A percentile compares a stretch with the other conserved stretches of the same genome.
Evolutionary conservation across 2,329 filamentous ascomycete species (phyloP).

Genomic region (Emydomyces testavorans): DNA sequence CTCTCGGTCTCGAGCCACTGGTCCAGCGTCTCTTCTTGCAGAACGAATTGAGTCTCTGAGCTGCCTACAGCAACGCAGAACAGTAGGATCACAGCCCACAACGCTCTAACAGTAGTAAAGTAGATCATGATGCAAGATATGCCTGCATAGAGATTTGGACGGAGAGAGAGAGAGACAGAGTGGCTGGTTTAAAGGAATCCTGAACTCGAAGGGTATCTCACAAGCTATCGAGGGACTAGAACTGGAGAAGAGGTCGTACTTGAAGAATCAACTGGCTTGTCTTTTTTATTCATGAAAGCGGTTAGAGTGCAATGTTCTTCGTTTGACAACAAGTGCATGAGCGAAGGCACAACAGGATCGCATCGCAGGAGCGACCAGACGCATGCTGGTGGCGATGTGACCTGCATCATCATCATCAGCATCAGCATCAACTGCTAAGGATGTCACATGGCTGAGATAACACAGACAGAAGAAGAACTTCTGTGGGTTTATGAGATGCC

Average conservation of each 20-base stretch:
- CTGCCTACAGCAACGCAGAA: not conserved
- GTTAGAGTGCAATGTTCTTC: not conserved
- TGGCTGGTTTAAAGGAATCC: no score
- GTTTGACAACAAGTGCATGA: not conserved
- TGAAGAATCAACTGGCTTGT: no score
- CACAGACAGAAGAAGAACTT: no score
- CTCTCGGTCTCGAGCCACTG: conserved; percentile 34
- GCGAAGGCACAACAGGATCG: not conserved
- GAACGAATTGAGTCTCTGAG: not conserved
- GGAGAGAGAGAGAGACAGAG: not conserved
- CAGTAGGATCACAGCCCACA: conserved; percentile 7
- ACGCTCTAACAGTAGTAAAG: not conserved
- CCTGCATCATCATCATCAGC: no score
- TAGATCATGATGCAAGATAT: not conserved
- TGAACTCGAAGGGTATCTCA: no score
- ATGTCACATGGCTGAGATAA: no score
- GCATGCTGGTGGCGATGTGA: no score
- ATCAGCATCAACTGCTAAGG: no score
- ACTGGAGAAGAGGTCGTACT: no score
- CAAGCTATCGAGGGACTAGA: no score
- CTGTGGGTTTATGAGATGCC: no score
- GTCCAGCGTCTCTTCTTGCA: conserved; percentile 12
- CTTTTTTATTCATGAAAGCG: not conserved
- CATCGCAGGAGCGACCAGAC: not conserved
- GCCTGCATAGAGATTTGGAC: not conserved